Conservation (phyloP, 2,329 filamentous ascomycete species). For the Verticillium nonalfalfae region DNA sequence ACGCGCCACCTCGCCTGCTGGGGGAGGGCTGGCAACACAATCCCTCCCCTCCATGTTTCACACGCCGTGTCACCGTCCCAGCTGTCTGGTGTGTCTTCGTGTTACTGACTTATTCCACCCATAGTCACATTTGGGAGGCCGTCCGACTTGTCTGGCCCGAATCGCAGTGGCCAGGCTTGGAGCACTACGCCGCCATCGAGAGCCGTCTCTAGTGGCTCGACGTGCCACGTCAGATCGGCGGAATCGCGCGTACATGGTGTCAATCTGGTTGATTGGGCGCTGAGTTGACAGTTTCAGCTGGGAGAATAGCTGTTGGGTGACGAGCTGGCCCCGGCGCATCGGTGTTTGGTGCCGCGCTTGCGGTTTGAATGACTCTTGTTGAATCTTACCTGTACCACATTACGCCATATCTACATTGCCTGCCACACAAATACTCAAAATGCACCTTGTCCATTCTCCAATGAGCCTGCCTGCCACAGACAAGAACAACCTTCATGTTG, state of each 20-base stretch:
- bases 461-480: background rate
- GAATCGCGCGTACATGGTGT: background rate
- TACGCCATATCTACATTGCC: background rate
- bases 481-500: too few relatives aligned
- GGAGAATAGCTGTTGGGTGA: too few relatives aligned
- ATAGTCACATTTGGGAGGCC: slow-evolving; percentile 88
- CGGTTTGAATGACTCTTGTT: background rate
- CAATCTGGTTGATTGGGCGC: too few relatives aligned
- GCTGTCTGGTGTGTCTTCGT: slow-evolving; percentile 7
- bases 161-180: slow-evolving; percentile 72
- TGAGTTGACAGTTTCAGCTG: too few relatives aligned
- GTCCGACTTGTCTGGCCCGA: slow-evolving; percentile 90
- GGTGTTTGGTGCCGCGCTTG: too few relatives aligned
- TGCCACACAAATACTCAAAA: background rate
- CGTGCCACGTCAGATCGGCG: background rate
- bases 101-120: slow-evolving; percentile 10
- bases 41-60: background rate
- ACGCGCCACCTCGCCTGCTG: slow-evolving; percentile 8
- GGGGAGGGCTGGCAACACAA: slow-evolving; percentile 2
- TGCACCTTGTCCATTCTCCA: background rate
- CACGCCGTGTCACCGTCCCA: slow-evolving; percentile 2
- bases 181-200: slow-evolving; percentile 63
- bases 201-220: slow-evolving; percentile 56
- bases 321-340: too few relatives aligned
- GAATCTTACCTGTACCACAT: background rate